These are phyloP conservation scores for Mucor saturninus DNA, from an alignment of 371 early-diverging fungal species.

Conservation along the genomic window DNA sequence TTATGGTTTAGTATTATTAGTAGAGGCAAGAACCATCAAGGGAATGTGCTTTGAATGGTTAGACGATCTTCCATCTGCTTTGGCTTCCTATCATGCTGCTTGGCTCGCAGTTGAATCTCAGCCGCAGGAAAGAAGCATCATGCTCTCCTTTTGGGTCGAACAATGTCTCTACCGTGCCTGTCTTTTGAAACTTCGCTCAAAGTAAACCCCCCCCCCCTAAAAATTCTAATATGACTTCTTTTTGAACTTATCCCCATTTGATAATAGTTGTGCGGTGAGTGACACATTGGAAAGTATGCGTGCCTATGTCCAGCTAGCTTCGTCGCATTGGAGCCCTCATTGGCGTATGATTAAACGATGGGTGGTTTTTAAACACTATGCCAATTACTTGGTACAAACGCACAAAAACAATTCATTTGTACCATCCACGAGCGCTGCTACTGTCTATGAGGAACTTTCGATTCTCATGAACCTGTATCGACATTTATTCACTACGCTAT, in stretches of 20 bases:
- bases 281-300: slow-evolving; percentile 33
- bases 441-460: slow-evolving; percentile 24
- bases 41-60: slow-evolving; percentile 60
- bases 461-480: slow-evolving; percentile 25
- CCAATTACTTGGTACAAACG: slow-evolving; percentile 29
- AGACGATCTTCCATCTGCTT: slow-evolving; percentile 48
- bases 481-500: slow-evolving; percentile 16
- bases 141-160: slow-evolving; percentile 70
- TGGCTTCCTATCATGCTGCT: slow-evolving; percentile 60
- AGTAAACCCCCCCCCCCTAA: slow-evolving; percentile 42
- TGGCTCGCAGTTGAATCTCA: slow-evolving; percentile 45
- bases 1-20: slow-evolving; percentile 59
- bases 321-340: slow-evolving; percentile 49
- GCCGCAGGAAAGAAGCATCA: slow-evolving; percentile 52
- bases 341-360: slow-evolving; percentile 54
- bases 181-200: slow-evolving; percentile 53
- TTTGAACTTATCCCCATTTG: background rate
- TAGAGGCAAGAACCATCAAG: slow-evolving; percentile 58
- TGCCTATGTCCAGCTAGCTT: slow-evolving; percentile 32
- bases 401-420: slow-evolving; percentile 28
- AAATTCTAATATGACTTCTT: no score
- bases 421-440: background rate
- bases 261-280: slow-evolving; percentile 11
- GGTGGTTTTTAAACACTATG: slow-evolving; percentile 48
- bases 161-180: slow-evolving; percentile 68